Conservation (phyloP, 306 rosid genomes). For the Rubus parviflorus region DNA sequence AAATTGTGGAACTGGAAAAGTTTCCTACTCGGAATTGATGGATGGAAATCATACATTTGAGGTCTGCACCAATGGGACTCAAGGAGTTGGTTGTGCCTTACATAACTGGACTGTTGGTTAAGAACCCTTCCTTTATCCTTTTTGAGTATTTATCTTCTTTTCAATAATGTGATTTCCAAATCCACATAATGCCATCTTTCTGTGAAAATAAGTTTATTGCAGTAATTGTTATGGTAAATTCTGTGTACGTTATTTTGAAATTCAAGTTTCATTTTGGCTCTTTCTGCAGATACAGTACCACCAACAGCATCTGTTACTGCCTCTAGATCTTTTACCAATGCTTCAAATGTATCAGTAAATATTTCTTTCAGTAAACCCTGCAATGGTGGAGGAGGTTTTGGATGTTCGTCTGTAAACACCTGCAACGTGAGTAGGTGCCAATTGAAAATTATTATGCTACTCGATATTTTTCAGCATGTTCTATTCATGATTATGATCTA, state of each 20-base stretch:
- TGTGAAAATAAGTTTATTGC: not conserved
- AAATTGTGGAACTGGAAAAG: slow-evolving; percentile 47
- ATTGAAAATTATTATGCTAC: slow-evolving; percentile 5
- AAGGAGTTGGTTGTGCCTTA: slow-evolving; percentile 57
- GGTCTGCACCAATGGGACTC: slow-evolving; percentile 59
- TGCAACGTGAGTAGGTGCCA: slow-evolving; percentile 84
- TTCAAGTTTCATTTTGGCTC: not conserved
- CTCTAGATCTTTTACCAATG: slow-evolving; percentile 60
- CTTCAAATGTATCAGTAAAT: slow-evolving; percentile 66
- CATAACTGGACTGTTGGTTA: slow-evolving; percentile 84
- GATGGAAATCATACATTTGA: slow-evolving; percentile 80
- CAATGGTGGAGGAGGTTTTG: slow-evolving; percentile 59
- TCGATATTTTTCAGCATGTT: not conserved
- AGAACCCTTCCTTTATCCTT: slow-evolving; percentile 34
- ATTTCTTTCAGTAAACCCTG: slow-evolving; percentile 82
- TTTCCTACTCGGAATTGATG: slow-evolving; percentile 53
- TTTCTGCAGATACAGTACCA: slow-evolving; percentile 72
- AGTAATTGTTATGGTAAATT: not conserved
- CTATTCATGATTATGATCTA: not conserved
- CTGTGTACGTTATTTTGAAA: not conserved
- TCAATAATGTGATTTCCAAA: not conserved
- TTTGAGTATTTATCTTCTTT: slow-evolving; percentile 14
- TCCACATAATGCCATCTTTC: not conserved
- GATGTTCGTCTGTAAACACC: slow-evolving; percentile 65
- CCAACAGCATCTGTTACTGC: slow-evolving; percentile 76